phyloP scores from a whole-genome alignment of 257 asterid species.

The Mentha longifolia region DNA sequence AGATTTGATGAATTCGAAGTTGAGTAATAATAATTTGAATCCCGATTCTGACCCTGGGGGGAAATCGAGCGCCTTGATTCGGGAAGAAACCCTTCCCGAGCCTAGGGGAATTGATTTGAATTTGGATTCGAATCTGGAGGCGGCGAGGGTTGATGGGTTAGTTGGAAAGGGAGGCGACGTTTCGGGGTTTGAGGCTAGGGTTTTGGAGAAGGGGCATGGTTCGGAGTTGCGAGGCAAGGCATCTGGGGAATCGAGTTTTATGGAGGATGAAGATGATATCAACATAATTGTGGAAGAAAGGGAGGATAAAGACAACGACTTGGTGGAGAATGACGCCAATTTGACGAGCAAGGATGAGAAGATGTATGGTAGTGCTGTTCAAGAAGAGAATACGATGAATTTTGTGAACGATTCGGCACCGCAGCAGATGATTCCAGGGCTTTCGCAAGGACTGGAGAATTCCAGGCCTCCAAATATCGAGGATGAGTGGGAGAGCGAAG shows the following conservation, averaged over 20 bases:
- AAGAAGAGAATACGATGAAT: slow-evolving; percentile 30
- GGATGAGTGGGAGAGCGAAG: slow-evolving; percentile 40
- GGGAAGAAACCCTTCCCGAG: slow-evolving; percentile 40
- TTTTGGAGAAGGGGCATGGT: slow-evolving; percentile 54
- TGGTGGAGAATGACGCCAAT: slow-evolving; percentile 48
- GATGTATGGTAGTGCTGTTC: slow-evolving; percentile 23
- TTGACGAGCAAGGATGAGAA: slow-evolving; percentile 27
- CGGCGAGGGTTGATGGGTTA: slow-evolving; percentile 23
- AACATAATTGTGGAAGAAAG: slow-evolving; percentile 63
- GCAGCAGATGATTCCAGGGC: slow-evolving; percentile 63
- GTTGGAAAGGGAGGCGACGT: slow-evolving; percentile 34
- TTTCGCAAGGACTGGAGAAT: slow-evolving; percentile 47
- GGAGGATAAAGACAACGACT: slow-evolving; percentile 54
- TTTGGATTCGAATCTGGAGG: slow-evolving; percentile 36
- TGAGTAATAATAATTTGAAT: slow-evolving; percentile 29
- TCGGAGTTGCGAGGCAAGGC: slow-evolving; percentile 38
- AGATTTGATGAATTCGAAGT: slow-evolving; percentile 34
- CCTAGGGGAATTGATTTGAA: slow-evolving; percentile 42
- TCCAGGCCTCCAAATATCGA: slow-evolving; percentile 44
- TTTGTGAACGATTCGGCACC: slow-evolving; percentile 13
- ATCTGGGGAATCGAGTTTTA: slow-evolving; percentile 47
- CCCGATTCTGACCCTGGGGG: slow-evolving; percentile 31
- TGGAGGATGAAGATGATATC: slow-evolving; percentile 65
- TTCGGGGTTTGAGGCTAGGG: slow-evolving; percentile 47
- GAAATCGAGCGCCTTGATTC: slow-evolving; percentile 41